phyloP scores from a whole-genome alignment of 2,329 filamentous ascomycete species.

The Zasmidium angulare region DNA sequence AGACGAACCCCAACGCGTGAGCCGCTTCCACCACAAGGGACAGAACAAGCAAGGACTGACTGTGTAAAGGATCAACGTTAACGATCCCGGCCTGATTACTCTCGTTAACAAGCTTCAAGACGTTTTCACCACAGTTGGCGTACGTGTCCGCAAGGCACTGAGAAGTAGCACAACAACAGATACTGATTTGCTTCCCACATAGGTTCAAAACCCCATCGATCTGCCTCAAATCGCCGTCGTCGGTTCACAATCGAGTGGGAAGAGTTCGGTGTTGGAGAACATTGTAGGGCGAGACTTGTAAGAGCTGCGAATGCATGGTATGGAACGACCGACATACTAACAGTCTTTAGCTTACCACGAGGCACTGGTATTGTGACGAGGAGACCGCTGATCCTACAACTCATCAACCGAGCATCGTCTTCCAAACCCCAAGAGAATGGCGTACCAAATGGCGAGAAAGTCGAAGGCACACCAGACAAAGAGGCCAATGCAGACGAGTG shows the following conservation, averaged over 20 bases:
- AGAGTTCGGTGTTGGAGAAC: slow-evolving; percentile 98
- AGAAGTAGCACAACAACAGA: slow-evolving; percentile 2
- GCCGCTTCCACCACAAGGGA: slow-evolving; percentile 6
- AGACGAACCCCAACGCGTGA: slow-evolving; percentile 34
- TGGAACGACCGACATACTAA: slow-evolving; percentile 12
- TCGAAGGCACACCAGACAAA: slow-evolving; percentile 71
- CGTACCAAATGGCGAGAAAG: slow-evolving; percentile 69
- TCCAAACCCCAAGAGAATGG: slow-evolving; percentile 68
- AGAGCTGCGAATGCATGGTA: slow-evolving; percentile 41
- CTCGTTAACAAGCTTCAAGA: slow-evolving; percentile 99
- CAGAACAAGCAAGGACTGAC: slow-evolving; percentile 2
- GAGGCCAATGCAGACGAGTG: slow-evolving; percentile 93
- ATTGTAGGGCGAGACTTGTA: slow-evolving; percentile 99
- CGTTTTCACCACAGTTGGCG: slow-evolving; percentile 96
- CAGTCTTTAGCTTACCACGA: slow-evolving; percentile 74
- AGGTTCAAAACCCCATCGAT: slow-evolving; percentile 99
- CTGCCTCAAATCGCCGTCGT: slow-evolving; percentile 97
- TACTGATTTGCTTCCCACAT: slow-evolving; percentile 26
- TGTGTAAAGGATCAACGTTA: slow-evolving; percentile 64
- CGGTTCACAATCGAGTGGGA: slow-evolving; percentile 97
- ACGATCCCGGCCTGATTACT: slow-evolving; percentile 68
- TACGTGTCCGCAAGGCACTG: slow-evolving; percentile 45
- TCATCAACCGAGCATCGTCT: slow-evolving; percentile 78
- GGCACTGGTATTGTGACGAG: slow-evolving; percentile 96
- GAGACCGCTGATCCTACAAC: slow-evolving; percentile 91